These are phyloP conservation scores for Ceratocystiopsis sp. DNA, from an alignment of 2,329 filamentous ascomycete species.

Conservation along the genomic window DNA sequence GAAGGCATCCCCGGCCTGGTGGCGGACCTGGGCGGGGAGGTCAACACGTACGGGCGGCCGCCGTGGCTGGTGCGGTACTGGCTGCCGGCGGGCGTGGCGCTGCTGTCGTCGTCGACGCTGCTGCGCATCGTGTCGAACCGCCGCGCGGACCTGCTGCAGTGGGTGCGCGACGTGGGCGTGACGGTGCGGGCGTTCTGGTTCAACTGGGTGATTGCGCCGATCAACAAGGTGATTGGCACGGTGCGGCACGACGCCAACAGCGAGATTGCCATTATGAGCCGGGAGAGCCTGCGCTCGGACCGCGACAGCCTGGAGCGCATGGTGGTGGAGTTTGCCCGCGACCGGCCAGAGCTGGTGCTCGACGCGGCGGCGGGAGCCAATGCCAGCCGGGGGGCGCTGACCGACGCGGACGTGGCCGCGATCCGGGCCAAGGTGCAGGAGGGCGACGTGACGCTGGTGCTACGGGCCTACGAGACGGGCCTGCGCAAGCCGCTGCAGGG, in stretches of 20 bases:
- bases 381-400: conserved; percentile 33
- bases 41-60: conserved; percentile 56
- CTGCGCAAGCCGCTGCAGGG: conserved; percentile 67
- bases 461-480: conserved; percentile 83
- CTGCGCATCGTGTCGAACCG: conserved; percentile 60
- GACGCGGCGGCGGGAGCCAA: conserved; percentile 11
- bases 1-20: conserved; percentile 52
- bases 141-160: conserved; percentile 59
- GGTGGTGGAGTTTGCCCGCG: conserved; percentile 89
- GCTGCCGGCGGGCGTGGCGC: conserved; percentile 53
- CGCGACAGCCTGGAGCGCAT: conserved; percentile 86
- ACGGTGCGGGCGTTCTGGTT: conserved; percentile 83
- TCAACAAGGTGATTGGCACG: conserved; percentile 68
- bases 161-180: conserved; percentile 61
- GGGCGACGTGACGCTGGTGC: conserved; percentile 81
- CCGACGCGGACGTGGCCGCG: conserved; percentile 51
- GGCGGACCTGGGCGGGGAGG: conserved; percentile 34
- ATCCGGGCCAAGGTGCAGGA: conserved; percentile 70
- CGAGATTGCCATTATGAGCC: conserved; percentile 93
- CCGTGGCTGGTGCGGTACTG: conserved; percentile 68
- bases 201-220: conserved; percentile 88
- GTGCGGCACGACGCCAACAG: conserved; percentile 86
- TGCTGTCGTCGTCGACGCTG: conserved; percentile 78
- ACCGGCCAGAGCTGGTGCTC: conserved; percentile 46
- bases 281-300: conserved; percentile 77